A percentile compares a stretch with the other conserved stretches of the same genome.
phyloP scores from a whole-genome alignment of 2,329 filamentous ascomycete genomes.

The Botrytis elliptica region DNA sequence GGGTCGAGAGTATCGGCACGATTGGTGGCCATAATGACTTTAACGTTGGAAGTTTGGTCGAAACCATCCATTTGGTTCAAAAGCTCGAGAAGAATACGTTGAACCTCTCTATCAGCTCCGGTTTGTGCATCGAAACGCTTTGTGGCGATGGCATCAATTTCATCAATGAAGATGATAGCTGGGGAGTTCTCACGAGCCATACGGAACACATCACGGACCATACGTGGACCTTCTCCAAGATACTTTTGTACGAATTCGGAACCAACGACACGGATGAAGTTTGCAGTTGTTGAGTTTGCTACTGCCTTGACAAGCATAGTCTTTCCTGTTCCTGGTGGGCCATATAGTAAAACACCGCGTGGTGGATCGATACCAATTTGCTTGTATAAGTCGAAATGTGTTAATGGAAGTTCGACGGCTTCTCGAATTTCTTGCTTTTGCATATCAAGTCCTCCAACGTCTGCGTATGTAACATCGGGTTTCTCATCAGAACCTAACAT shows the following conservation, averaged over 20 bases:
- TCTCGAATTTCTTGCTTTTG: constrained; percentile 99
- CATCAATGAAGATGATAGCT: constrained; percentile 99
- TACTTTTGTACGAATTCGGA: constrained; percentile 99
- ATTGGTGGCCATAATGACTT: constrained; percentile 99
- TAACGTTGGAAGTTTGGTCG: constrained; percentile 98
- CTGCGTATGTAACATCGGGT: constrained; percentile 95
- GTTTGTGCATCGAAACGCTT: constrained; percentile 99
- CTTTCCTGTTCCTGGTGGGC: constrained; percentile 93
- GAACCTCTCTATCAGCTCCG: constrained; percentile 94
- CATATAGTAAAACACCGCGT: constrained; percentile 92
- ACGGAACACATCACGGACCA: constrained; percentile 98
- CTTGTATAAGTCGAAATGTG: constrained; percentile 97
- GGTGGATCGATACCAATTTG: constrained; percentile 99
- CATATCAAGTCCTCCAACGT: constrained; percentile 98
- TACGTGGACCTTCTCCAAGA: constrained; percentile 92
- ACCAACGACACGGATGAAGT: constrained; percentile 96
- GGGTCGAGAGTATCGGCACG: constrained; percentile 96
- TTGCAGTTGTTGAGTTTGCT: constrained; percentile 95
- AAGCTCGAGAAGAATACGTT: constrained; percentile 94
- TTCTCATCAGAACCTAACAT: constrained; percentile 98
- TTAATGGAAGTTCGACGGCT: constrained; percentile 93
- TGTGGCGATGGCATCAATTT: constrained; percentile 97
- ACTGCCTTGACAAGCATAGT: constrained; percentile 98
- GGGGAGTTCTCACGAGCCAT: constrained; percentile 99
- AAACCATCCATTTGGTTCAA: constrained; percentile 99